These are phyloP conservation scores for Brachypodium distachyon DNA, from an alignment of 202 grass and related monocot species.

Conservation along the genomic window DNA sequence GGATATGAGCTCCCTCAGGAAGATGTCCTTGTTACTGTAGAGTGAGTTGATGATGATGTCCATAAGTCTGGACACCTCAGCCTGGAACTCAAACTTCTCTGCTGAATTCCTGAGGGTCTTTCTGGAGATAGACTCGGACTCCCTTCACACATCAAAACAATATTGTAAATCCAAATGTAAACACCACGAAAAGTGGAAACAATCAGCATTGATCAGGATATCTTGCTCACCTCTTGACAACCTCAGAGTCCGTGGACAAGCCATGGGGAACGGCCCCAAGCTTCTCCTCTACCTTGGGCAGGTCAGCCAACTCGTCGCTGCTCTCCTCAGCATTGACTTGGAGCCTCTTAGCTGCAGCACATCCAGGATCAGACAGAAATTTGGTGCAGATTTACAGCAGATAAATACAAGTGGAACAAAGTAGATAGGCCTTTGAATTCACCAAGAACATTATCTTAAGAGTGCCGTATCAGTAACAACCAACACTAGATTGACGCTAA, in stretches of 20 bases:
- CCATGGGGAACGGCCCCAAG: slow-evolving; percentile 73
- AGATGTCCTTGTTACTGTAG: slow-evolving; percentile 99
- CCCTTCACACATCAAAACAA: slow-evolving; percentile 34
- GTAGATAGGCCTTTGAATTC: background rate
- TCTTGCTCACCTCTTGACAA: slow-evolving; percentile 47
- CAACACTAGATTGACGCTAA: background rate
- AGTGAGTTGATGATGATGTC: slow-evolving; percentile 99
- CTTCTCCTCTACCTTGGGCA: slow-evolving; percentile 91
- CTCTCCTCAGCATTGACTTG: slow-evolving; percentile 89
- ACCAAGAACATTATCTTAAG: background rate
- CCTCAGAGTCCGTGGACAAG: slow-evolving; percentile 84
- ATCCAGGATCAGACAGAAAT: background rate
- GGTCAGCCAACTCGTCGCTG: slow-evolving; percentile 57
- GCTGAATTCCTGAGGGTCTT: slow-evolving; percentile 77
- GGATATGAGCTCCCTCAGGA: slow-evolving; percentile 93
- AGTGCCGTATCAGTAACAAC: background rate
- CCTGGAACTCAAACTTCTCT: slow-evolving; percentile 98
- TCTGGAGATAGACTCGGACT: slow-evolving; percentile 90
- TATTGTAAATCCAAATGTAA: background rate
- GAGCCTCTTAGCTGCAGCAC: slow-evolving; percentile 54
- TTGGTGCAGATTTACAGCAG: background rate
- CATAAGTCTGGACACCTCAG: slow-evolving; percentile 97
- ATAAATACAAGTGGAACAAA: background rate
- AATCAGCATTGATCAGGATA: background rate
- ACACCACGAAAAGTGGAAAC: background rate